A percentile compares a stretch with the other conserved stretches of the same genome.
Conservation (phyloP, 345 rosid species). For the Gossypium raimondii region DNA sequence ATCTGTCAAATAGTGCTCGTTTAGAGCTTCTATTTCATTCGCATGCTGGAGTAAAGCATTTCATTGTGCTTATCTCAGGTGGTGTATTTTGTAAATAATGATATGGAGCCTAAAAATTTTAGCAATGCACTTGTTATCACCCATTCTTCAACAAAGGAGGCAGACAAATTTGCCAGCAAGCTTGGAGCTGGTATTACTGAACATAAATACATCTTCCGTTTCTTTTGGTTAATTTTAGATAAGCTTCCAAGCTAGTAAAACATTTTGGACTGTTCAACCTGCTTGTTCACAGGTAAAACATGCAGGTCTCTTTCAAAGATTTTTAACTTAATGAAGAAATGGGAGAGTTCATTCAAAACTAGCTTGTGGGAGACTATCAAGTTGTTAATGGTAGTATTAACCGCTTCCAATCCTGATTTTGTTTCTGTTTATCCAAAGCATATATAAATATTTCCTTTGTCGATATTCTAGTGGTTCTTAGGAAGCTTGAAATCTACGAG, state of each 20-base stretch:
- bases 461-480: not conserved
- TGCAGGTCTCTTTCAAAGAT: conserved; percentile 44
- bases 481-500: not conserved
- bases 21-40: not conserved
- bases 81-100: conserved; percentile 43
- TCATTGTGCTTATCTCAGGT: conserved; percentile 46
- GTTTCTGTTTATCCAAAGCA: not conserved
- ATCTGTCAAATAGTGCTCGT: not conserved
- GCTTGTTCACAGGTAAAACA: conserved; percentile 40
- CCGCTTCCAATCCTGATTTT: conserved; percentile 15
- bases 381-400: conserved; percentile 43
- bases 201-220: conserved; percentile 8
- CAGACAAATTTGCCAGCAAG: conserved; percentile 26
- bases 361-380: conserved; percentile 44
- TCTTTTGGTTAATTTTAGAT: conserved; percentile 10
- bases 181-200: conserved; percentile 34
- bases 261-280: conserved; percentile 14
- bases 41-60: not conserved
- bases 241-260: conserved; percentile 17
- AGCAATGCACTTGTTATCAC: conserved; percentile 47
- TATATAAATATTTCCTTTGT: not conserved
- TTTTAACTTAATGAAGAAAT: conserved; percentile 51
- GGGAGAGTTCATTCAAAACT: conserved; percentile 58
- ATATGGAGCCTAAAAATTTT: conserved; percentile 28
- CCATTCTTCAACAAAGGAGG: conserved; percentile 33